Percentiles rank a stretch among this genome's conserved stretches.
phyloP scores from a whole-genome alignment of 495 filamentous ascomycete genomes.

The Pyrenopolyporus hunteri region DNA sequence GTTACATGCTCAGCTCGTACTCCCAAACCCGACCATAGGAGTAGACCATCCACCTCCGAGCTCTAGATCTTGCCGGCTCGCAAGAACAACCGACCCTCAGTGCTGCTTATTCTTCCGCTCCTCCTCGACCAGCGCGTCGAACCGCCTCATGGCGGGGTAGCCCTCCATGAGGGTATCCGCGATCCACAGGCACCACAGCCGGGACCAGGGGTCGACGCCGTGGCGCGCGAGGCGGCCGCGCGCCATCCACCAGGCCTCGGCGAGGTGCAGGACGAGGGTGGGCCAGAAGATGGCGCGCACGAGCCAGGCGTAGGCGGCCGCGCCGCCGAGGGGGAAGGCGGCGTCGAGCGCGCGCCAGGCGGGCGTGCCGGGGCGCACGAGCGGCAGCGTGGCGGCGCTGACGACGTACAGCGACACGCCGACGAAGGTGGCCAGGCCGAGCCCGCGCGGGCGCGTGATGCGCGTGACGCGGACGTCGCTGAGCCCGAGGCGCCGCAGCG shows the following conservation, averaged over 20 bases:
- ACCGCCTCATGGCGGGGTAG: conserved; percentile 44
- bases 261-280: conserved; percentile 44
- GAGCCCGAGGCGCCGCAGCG: conserved; percentile 43
- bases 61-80: too few species aligned
- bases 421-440: conserved; percentile 30
- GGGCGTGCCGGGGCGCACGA: conserved; percentile 18
- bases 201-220: conserved; percentile 40
- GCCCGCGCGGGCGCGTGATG: conserved; percentile 37
- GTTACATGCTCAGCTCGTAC: too few species aligned
- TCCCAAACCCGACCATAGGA: too few species aligned
- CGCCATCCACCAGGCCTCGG: conserved; percentile 50
- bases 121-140: conserved; percentile 46
- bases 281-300: conserved; percentile 46
- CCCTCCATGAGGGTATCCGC: conserved; percentile 50
- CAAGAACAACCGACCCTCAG: background rate
- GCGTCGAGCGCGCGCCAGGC: conserved; percentile 30
- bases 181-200: conserved; percentile 50
- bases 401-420: conserved; percentile 46
- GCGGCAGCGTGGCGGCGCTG: conserved; percentile 29
- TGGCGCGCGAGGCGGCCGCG: conserved; percentile 36
- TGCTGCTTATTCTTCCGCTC: conserved; percentile 39
- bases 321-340: conserved; percentile 39
- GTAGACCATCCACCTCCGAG: too few species aligned
- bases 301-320: conserved; percentile 44
- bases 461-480: conserved; percentile 27